Evolutionary conservation across 1,139 yeast genomes (phyloP), one percentile per base, ranked within the genome.

Genomic region (Spencermartinsiella ligniputridi): DNA sequence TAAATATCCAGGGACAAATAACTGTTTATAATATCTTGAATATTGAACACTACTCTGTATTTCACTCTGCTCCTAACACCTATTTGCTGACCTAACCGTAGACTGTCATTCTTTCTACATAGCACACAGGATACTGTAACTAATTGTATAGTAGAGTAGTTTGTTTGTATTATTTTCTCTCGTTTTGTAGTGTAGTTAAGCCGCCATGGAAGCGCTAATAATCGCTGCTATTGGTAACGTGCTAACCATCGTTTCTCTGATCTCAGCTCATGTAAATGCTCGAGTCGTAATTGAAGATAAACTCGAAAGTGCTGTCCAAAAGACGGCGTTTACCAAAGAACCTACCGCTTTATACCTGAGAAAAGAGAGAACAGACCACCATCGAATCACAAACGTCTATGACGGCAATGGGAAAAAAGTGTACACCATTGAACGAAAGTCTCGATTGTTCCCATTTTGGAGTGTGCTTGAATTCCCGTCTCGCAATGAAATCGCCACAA

Each of bases 371-470:
- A 68, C 64, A 22, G 74, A 72, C 52, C 67, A 70, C 40, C 70
- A 68, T 44, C 69, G 72, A 19, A 60, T 63, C 19, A 68, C 76
- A 40, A 76, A 74, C 52, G 78, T 79, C 2, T 79, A 74, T 56
- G 74, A 72, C 52, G 62, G 62, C 21, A 73, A 76, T 17, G 70
- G 70, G 13, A 60, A 57, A 21, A 72, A 73, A 51, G 58, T 69
- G 3, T 78, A 72, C 57, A 67, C 79, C 2, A 66, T 79, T 57
- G 82, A 78, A 61, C 66, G 82, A 39, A 66, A 69, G 49, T 68
- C 78, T n/a, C 60, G 74, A 6, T 57, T 69, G 41, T 71, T 72
- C 41, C 78, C 80, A 12, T 70, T 72, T 25, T 79, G 84, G 84
- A 61, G 73, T 17, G 58, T 79, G 60, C 61, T 70, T 27, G 66